These are phyloP conservation scores for Stylonectria norvegica DNA, from an alignment of 2,329 filamentous ascomycete genomes.

Conservation along the genomic window DNA sequence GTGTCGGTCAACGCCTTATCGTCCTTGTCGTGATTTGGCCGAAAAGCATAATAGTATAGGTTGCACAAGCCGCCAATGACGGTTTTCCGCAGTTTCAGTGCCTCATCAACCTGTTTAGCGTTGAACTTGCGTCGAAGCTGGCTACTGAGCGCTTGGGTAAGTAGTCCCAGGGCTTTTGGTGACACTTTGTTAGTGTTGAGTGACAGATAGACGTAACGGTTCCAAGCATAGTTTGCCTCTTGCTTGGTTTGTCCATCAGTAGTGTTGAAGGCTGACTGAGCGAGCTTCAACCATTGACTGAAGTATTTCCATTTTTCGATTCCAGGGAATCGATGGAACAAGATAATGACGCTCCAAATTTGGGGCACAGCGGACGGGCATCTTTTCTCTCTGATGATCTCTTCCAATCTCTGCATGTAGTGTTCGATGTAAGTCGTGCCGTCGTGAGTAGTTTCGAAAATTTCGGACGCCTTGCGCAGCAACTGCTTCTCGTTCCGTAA, in stretches of 20 bases:
- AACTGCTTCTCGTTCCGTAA: slow-evolving; percentile 68
- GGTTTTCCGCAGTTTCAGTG: slow-evolving; percentile 45
- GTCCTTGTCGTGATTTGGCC: slow-evolving; percentile 61
- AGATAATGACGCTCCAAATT: slow-evolving; percentile 80
- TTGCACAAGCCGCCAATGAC: slow-evolving; percentile 72
- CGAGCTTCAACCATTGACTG: slow-evolving; percentile 70
- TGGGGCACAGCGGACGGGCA: slow-evolving; percentile 64
- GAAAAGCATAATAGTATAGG: slow-evolving; percentile 78
- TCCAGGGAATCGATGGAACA: slow-evolving; percentile 69
- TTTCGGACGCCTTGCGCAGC: slow-evolving; percentile 62
- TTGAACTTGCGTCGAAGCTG: slow-evolving; percentile 65
- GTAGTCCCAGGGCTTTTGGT: slow-evolving; percentile 34
- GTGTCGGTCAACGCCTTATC: slow-evolving; percentile 64
- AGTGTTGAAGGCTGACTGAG: slow-evolving; percentile 82
- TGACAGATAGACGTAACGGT: slow-evolving; percentile 73
- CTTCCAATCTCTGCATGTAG: slow-evolving; percentile 62
- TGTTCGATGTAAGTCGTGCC: slow-evolving; percentile 66
- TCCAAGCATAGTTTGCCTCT: slow-evolving; percentile 83
- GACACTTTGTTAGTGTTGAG: slow-evolving; percentile 59
- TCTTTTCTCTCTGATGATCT: slow-evolving; percentile 63
- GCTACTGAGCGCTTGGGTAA: slow-evolving; percentile 65
- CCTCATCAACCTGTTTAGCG: slow-evolving; percentile 54
- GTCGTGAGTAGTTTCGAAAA: slow-evolving; percentile 49
- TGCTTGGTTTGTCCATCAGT: slow-evolving; percentile 66
- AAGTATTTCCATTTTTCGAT: slow-evolving; percentile 70